These are phyloP conservation scores for Calonectria pteridis DNA, from an alignment of 2,329 filamentous ascomycete genomes.

Conservation along the genomic window DNA sequence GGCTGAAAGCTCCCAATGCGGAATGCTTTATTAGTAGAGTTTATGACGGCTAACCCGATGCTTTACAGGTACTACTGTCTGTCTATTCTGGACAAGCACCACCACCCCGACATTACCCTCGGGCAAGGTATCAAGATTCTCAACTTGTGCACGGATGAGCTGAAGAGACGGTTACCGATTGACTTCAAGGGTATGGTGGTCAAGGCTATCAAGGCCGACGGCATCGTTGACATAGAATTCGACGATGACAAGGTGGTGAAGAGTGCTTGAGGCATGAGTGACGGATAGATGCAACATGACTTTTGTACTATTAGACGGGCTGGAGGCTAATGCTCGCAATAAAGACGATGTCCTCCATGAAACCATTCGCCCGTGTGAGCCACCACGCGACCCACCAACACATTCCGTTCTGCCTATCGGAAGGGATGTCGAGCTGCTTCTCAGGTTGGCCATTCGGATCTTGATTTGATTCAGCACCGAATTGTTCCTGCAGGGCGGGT, in stretches of 20 bases:
- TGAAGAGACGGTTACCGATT: conserved; percentile 96
- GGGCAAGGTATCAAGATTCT: conserved; percentile 93
- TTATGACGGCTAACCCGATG: conserved; percentile 37
- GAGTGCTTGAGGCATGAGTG: conserved; percentile 60
- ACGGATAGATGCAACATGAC: conserved; percentile 40
- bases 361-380: not conserved
- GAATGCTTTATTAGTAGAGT: not conserved
- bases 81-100: conserved; percentile 97
- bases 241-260: conserved; percentile 82
- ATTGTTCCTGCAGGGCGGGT: conserved; percentile 10
- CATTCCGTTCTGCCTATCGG: not conserved
- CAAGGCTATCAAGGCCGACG: conserved; percentile 95
- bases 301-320: conserved; percentile 54
- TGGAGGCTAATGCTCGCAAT: conserved; percentile 41
- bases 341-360: conserved; percentile 40
- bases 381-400: not conserved
- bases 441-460: not conserved
- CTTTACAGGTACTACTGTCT: conserved; percentile 89
- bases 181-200: conserved; percentile 98
- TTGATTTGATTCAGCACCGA: not conserved
- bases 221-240: conserved; percentile 86
- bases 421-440: not conserved
- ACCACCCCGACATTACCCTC: conserved; percentile 92
- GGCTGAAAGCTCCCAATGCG: not conserved
- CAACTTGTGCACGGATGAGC: conserved; percentile 94